These are phyloP conservation scores for Suillus plorans DNA, from an alignment of 768 basidiomycete species.

Conservation along the genomic window DNA sequence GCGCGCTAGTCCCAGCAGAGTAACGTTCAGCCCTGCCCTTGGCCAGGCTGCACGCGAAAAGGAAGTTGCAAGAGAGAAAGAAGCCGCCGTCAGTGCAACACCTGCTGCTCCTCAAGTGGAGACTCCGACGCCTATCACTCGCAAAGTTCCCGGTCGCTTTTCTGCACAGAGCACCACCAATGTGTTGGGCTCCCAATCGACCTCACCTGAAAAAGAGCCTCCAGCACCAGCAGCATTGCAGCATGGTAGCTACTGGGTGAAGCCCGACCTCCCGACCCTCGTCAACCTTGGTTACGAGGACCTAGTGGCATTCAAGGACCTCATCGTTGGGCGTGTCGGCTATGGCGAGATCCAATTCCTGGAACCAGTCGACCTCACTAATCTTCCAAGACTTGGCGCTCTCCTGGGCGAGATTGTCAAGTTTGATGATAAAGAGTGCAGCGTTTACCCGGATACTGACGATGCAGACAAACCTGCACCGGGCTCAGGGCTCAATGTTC, in stretches of 20 bases:
- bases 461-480: constrained; percentile 82
- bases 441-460: constrained; percentile 89
- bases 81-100: constrained; percentile 24
- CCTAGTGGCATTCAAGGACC: constrained; percentile 67
- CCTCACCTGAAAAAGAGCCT: constrained; percentile 28
- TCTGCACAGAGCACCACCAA: constrained; percentile 35
- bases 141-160: constrained; percentile 42
- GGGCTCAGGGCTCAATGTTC: constrained; percentile 88
- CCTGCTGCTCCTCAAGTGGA: constrained; percentile 25
- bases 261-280: constrained; percentile 74
- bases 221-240: constrained; percentile 45
- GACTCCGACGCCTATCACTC: constrained; percentile 37
- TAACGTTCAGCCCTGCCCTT: constrained; percentile 74
- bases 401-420: constrained; percentile 85
- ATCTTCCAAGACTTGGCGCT: constrained; percentile 72
- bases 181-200: constrained; percentile 22
- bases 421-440: constrained; percentile 90
- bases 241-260: constrained; percentile 91
- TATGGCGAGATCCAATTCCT: constrained; percentile 86
- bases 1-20: constrained; percentile 38
- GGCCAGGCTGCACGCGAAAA: constrained; percentile 75
- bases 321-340: constrained; percentile 88
- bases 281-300: constrained; percentile 71
- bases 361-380: constrained; percentile 84
- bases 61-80: constrained; percentile 49